phyloP scores from a whole-genome alignment of 371 early-diverging fungal genomes.

The Circinella minor region DNA sequence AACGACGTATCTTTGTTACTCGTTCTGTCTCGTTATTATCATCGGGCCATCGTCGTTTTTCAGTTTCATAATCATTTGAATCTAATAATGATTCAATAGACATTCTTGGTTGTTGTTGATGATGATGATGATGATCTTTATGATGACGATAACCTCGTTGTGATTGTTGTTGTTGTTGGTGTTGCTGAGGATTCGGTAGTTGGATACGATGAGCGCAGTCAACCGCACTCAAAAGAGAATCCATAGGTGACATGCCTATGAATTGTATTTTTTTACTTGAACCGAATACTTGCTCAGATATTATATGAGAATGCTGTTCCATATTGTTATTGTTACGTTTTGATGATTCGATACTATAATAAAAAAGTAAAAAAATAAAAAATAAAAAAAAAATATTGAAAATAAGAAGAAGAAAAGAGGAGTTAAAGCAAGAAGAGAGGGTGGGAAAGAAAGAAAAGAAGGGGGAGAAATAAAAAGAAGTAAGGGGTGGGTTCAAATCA shows the following conservation, averaged over 20 bases:
- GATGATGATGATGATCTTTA: slow-evolving; percentile 15
- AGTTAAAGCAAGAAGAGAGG: slow-evolving; percentile 17
- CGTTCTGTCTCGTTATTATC: slow-evolving; percentile 8
- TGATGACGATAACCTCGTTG: neutral
- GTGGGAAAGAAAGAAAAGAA: slow-evolving; percentile 34
- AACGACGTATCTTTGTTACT: slow-evolving; percentile 17
- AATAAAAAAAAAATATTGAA: too few relatives aligned
- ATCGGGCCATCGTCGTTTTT: slow-evolving; percentile 16
- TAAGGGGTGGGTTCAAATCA: slow-evolving; percentile 9
- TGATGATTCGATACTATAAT: too few relatives aligned
- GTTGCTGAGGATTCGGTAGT: slow-evolving; percentile 25
- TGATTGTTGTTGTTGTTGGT: slow-evolving; percentile 9
- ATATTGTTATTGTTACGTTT: slow-evolving; percentile 1
- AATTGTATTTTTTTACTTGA: slow-evolving; percentile 33
- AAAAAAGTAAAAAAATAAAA: too few relatives aligned
- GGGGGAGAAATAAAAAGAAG: slow-evolving; percentile 33
- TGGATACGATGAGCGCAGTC: slow-evolving; percentile 43
- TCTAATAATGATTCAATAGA: slow-evolving; percentile 50
- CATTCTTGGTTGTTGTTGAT: slow-evolving; percentile 29
- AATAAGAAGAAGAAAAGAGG: neutral
- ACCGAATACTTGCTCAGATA: slow-evolving; percentile 35
- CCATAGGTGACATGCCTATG: slow-evolving; percentile 46
- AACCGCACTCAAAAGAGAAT: slow-evolving; percentile 47
- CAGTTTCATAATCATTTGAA: slow-evolving; percentile 14
- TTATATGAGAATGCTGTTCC: slow-evolving; percentile 29